Base-by-base conservation (phyloP, 106 monocot genomes). In the Triglochin maritima region DNA sequence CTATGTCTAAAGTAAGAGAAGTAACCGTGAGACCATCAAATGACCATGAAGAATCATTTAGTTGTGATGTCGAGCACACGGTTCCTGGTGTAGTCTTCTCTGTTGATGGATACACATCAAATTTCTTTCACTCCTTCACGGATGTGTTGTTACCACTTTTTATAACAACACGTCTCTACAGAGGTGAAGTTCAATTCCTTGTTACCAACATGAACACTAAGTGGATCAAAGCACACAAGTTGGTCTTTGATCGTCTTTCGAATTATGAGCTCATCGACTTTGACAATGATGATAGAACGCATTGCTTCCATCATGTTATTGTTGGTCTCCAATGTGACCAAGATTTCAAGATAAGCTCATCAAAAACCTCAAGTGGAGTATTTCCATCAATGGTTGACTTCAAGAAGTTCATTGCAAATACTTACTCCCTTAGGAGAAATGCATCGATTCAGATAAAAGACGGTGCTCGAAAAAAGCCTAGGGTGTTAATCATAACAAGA, bases 401-500 rank as follows among this genome's bases (percentile, higher is more conserved):
- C 74, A 48, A 61, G 0, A 12, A n/a, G 47, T 69, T 87, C 57
- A 59, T 83, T 44, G 70, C 71, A 51, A 69, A 44, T 1, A 49
- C 78, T 2, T 83, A 64, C 60, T 57, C 58, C 6, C 56, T 89
- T 4, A 44, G 66, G 50, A 74, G 83, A 15, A 68, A 72, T 4
- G 59, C 4, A 47, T 10, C 66, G 72, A 0, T 29, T 7, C 3
- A 44, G 62, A 62, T 80, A 81, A 46, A 65, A 62, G 44, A 80
- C 74, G 57, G 45, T 81, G 4, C 6, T 29, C 0, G 6, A 15
- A 74, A 59, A 56, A 81, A 74, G 56, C 90, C 90, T 2, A 71
- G 86, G 62, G 72, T 90, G n/a, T 50, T 90, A 47, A 70, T 90
- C 46, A 69, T 90, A 17, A 52, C 84, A 4, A 73, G 90, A 49